Percentiles rank a stretch among this genome's conserved stretches.
phyloP scores from a whole-genome alignment of 805 yeast genomes.

The Kazachstania taianensis region DNA sequence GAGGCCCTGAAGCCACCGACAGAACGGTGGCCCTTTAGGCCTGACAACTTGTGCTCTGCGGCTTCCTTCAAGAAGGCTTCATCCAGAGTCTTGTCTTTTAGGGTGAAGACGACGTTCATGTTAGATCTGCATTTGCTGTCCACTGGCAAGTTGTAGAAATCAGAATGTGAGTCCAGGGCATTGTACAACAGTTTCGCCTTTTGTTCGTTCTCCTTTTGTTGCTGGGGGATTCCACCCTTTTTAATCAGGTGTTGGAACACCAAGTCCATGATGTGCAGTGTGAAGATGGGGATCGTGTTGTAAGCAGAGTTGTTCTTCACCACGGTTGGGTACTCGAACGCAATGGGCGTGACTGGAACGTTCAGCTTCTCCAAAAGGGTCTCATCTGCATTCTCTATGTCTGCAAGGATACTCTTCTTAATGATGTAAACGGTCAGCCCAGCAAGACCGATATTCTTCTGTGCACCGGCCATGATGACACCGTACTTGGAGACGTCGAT shows the following conservation, averaged over 20 bases:
- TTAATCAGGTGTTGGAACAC: conserved; percentile 55
- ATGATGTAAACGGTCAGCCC: conserved; percentile 89
- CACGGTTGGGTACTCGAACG: conserved; percentile 77
- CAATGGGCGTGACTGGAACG: conserved; percentile 80
- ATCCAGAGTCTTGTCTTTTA: conserved; percentile 55
- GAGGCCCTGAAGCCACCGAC: conserved; percentile 97
- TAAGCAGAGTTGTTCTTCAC: conserved; percentile 86
- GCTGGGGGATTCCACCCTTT: conserved; percentile 63
- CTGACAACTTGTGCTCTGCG: conserved; percentile 46
- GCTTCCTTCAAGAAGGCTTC: conserved; percentile 63
- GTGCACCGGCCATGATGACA: conserved; percentile 94
- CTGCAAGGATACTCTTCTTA: conserved; percentile 66
- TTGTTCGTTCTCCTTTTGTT: conserved; percentile 43
- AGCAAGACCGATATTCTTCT: conserved; percentile 94
- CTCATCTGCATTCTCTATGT: conserved; percentile 40
- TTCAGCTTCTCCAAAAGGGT: conserved; percentile 47
- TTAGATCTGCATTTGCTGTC: conserved; percentile 55
- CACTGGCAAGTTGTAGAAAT: conserved; percentile 59
- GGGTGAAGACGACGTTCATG: conserved; percentile 90
- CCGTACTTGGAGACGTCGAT: conserved; percentile 82
- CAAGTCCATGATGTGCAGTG: conserved; percentile 74
- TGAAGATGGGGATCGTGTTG: conserved; percentile 91
- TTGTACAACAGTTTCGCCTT: conserved; percentile 60
- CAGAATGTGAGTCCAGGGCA: conserved; percentile 56
- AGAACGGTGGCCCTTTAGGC: conserved; percentile 91